Evolutionary conservation across 148 eudicot genomes (phyloP), one percentile per base, ranked within the genome.

Genomic region (Diospyros lotus): DNA sequence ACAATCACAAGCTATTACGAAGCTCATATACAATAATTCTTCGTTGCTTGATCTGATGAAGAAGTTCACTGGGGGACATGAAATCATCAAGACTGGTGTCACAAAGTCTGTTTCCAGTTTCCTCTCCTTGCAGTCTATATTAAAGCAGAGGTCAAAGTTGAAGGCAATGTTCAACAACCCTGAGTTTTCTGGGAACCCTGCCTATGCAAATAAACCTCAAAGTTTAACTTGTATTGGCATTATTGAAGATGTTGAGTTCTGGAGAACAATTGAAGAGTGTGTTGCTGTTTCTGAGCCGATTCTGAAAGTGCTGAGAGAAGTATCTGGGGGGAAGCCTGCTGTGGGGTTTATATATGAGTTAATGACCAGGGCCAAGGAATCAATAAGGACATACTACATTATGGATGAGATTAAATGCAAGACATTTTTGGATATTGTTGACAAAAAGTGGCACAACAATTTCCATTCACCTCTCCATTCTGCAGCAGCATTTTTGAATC

Each of bases 321-420:
- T 94, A 17, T 86, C 91, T 3, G 96, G 90, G 63, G 91, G 93
- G 48, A 94, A 89, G 78, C 89, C 97, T 17, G 94, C 90, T 2
- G 90, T 86, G 64, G 95, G 98, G 15, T 85, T 77, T 70, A 82
- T 94, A 69, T 94, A 94, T 54, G 98, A 94, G 83, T 65, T 94
- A 82, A 90, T 94, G 97, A 94, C 92, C 28, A 87, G 84, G 77
- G 97, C 98, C 48, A 90, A 87, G 80, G 98, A 94, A 73, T 94
- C 98, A 1, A 90, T 94, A 55, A 76, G 97, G 79, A 92, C 98
- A 6, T 94, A 94, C 76, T 94, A 90, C 76, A 94, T 94, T 11
- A 94, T 94, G 98, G 98, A 94, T 78, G 98, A 94, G 81, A 77
- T 89, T 54, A 94, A 94, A 78, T 92, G 98, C 79, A 94, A 90